phyloP scores from a whole-genome alignment of 371 early-diverging fungal species.

The Rhizopus arrhizus region DNA sequence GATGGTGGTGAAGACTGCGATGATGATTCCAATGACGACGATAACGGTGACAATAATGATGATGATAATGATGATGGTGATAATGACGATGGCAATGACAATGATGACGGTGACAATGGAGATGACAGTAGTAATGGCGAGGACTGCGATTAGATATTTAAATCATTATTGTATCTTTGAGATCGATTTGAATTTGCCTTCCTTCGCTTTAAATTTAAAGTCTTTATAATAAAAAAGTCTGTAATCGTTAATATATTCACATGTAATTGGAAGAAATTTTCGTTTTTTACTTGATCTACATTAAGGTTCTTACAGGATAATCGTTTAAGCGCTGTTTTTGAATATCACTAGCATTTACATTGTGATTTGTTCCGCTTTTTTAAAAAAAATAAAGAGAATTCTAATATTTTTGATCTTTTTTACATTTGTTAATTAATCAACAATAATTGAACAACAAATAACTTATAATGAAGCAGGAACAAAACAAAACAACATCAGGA shows the following conservation, averaged over 20 bases:
- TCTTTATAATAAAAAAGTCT: conserved; percentile 14
- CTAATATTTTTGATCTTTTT: neutral
- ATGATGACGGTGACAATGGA: neutral
- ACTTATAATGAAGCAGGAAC: conserved; percentile 22
- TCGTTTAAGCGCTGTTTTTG: too few relatives aligned
- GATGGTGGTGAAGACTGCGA: neutral
- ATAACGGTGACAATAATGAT: neutral
- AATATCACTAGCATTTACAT: neutral
- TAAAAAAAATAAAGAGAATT: neutral
- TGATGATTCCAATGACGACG: neutral
- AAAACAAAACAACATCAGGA: conserved; percentile 18
- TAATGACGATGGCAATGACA: conserved; percentile 1
- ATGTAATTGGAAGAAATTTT: too few relatives aligned
- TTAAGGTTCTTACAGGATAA: neutral
- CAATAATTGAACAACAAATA: neutral
- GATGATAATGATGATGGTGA: neutral
- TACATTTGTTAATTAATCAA: neutral
- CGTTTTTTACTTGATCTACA: neutral
- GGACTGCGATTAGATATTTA: neutral
- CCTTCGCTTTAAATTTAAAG: conserved; percentile 5
- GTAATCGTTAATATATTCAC: conserved; percentile 5
- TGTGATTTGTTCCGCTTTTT: neutral
- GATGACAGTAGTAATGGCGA: neutral
- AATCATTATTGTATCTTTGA: neutral
- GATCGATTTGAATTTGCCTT: neutral